Conservation (phyloP, 78 protist genomes). For the Dictyostelium citrinum region DNA sequence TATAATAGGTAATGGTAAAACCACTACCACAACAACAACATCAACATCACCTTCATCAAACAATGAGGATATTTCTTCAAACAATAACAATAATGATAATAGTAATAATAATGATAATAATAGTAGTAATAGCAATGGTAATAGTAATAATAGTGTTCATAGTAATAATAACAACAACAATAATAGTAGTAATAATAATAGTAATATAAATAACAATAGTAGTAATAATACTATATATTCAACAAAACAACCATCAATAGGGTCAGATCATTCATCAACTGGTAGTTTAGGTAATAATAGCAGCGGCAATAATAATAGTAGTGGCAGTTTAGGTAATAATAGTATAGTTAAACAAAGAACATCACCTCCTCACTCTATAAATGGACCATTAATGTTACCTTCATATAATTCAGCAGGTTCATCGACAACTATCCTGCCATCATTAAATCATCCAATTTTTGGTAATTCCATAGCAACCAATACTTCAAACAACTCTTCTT, state of each 20-base stretch:
- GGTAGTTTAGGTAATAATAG: neutral
- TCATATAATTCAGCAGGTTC: neutral
- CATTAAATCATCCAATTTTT: neutral
- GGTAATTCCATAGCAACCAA: neutral
- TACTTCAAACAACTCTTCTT: neutral
- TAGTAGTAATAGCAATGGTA: neutral
- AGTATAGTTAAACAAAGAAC: neutral
- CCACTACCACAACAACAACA: slow-evolving; percentile 10
- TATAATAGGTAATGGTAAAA: neutral
- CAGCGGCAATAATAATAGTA: neutral
- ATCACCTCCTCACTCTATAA: neutral
- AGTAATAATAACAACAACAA: neutral
- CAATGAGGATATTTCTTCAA: neutral
- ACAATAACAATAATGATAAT: neutral
- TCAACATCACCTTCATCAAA: neutral
- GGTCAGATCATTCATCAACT: neutral
- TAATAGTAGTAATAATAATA: neutral
- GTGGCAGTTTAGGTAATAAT: neutral
- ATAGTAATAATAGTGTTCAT: neutral
- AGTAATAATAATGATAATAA: neutral
- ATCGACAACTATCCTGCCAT: slow-evolving; percentile 34
- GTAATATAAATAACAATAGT: neutral
- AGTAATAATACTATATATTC: neutral
- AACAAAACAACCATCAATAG: neutral
- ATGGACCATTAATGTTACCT: neutral